Evolutionary conservation across 2,329 filamentous ascomycete genomes (phyloP), one percentile per base, ranked within the genome.

Genomic region (Colletotrichum simmondsii): DNA sequence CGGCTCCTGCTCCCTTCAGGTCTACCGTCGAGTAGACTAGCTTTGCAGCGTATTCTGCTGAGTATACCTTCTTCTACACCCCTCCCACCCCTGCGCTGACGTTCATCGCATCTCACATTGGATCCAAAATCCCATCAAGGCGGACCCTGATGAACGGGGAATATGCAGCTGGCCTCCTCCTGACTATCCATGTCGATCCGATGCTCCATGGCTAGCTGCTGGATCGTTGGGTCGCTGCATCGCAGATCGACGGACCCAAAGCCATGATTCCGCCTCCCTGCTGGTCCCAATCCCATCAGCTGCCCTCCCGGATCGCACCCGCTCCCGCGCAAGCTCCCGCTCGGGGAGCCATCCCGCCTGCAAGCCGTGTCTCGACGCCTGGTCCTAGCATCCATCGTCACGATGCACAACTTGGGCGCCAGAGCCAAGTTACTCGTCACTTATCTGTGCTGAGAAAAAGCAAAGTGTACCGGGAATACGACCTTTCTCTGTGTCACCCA

Each of bases 251-350:
- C 52, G 19, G 42, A 52, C 54, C 57, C 49, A 32, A 37, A 19
- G 32, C 35, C 24, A 28, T 49, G 42, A 32, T 28, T 11, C 26
- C 14, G 32, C 35, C 66, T 61, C 60, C 66, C 54, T 64, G 32
- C 59, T 59, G 24, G 19, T 6, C 37, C 46, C 42, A 49, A 49
- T 42, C 5, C 14, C 37, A 19, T 68, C 19, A 6, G 28, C 49
- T 57, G 32, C 70, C 66, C 70, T 72, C 12, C 66, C 70, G 70
- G 70, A 61, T 35, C 14, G n/a, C 14, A 56, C 8, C 66, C 66
- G 66, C 11, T 16, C n/a, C 52, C 61, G 46, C 61, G 61, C 28
- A 28, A 56, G n/a, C 35, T 63, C 54, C 66, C 70, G 60, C 54
- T 59, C 60, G 70, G 54, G 66, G 66, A 72, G 54, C 22, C 42